Evolutionary conservation across 2,329 filamentous ascomycete genomes (phyloP), one percentile per base, ranked within the genome.

Genomic region (Parastagonospora nodorum): DNA sequence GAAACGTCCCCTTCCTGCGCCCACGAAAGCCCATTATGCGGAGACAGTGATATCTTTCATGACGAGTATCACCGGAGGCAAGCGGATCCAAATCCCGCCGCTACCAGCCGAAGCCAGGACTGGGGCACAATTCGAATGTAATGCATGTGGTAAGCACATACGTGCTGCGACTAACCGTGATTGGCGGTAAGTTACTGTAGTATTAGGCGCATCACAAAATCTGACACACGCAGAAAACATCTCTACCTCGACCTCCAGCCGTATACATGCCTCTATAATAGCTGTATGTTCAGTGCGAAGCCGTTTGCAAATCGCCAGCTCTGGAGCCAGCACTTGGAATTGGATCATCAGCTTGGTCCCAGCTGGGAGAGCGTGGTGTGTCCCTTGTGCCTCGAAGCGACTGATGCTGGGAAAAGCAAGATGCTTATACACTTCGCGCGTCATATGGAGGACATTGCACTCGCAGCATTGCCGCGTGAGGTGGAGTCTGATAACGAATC

Each of bases 361-460:
- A 30, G 35, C 2, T 64, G 62, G 60, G 8, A 49, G 12, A 50
- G 35, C n/a, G 2, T 51, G 2, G 5, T 55, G 42, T 67, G 64
- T 33, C 53, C 57, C 0, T 37, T 67, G 1, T 67, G 64, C 39
- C 42, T 57, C 1, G 50, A 63, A 30, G 9, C 10, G 1, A 63
- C 58, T 7, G 52, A 44, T 8, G 11, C n/a, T 10, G 62, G 56
- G 8, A 58, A 51, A 32, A 51, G 33, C 8, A 33, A 47, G 4
- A 48, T 63, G 8, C 39, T 63, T 1, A 46, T 38, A 2, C 64
- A 67, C 32, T 60, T 64, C 14, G 49, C 58, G 0, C 40, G 58
- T 39, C 64, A 67, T 30, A 58, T 67, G 60, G 64, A 67, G 44
- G 59, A 66, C 10, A 59, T 67, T 38, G 55, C 61, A 10, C 35